These are phyloP conservation scores for Auricularia auricula-judae DNA, from an alignment of 768 basidiomycete species.

Conservation along the genomic window DNA sequence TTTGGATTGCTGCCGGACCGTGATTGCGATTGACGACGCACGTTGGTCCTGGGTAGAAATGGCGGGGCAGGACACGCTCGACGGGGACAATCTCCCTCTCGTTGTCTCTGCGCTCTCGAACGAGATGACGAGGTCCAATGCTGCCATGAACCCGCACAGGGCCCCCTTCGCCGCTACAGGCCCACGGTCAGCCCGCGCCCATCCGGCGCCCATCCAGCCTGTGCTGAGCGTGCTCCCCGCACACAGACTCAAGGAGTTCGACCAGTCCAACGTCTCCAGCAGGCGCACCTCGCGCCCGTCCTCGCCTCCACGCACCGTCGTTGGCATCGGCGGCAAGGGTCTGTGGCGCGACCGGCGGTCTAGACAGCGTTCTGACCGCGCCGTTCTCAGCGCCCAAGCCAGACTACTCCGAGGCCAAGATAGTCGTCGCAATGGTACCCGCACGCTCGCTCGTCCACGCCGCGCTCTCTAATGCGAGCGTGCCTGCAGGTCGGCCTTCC, in stretches of 20 bases:
- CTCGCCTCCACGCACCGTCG: constrained; percentile 73
- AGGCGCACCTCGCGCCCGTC: constrained; percentile 60
- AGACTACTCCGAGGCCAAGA: constrained; percentile 97
- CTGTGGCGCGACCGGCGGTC: constrained; percentile 7
- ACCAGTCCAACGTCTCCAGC: constrained; percentile 61
- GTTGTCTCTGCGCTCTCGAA: background rate
- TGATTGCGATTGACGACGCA: background rate
- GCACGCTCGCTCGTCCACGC: background rate
- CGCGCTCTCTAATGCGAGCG: background rate
- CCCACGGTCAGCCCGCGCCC: background rate
- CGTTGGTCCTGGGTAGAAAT: background rate
- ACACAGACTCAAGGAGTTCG: constrained; percentile 52
- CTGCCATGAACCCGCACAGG: background rate
- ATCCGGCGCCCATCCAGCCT: background rate
- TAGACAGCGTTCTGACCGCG: constrained; percentile 4
- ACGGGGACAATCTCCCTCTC: background rate
- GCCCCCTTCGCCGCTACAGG: background rate
- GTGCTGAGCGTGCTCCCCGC: background rate
- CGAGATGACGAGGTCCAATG: background rate
- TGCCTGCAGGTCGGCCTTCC: constrained; percentile 76
- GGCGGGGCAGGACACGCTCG: background rate
- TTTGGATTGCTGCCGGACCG: background rate
- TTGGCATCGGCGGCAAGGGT: constrained; percentile 88
- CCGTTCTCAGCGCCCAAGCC: constrained; percentile 70
- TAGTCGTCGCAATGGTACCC: constrained; percentile 89